Conservation (phyloP, 805 yeast species). For the Candida boidinii region DNA sequence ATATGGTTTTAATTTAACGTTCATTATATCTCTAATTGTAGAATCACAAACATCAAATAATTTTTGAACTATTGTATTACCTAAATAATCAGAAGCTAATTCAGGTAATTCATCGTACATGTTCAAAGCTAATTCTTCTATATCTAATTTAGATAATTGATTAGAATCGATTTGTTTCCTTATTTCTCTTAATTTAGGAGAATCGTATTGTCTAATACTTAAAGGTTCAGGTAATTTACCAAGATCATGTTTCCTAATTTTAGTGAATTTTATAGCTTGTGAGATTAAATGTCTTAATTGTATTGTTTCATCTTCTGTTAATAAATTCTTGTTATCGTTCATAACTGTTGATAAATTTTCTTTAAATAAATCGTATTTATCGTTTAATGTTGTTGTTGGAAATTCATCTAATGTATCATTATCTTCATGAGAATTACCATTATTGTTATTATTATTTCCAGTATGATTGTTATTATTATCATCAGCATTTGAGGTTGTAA, state of each 20-base stretch:
- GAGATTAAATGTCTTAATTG: conserved; percentile 39
- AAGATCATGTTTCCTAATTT: conserved; percentile 38
- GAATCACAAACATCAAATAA: conserved; percentile 66
- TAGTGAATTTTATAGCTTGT: conserved; percentile 33
- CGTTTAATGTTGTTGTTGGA: conserved; percentile 15
- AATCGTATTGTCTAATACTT: conserved; percentile 66
- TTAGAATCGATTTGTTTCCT: conserved; percentile 64
- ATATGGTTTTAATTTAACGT: conserved; percentile 67
- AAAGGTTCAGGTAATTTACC: conserved; percentile 76
- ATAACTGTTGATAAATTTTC: conserved; percentile 9
- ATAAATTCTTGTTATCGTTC: conserved; percentile 4
- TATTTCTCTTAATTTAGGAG: conserved; percentile 80
- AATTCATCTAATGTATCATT: conserved; percentile 8
- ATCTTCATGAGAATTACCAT: conserved; percentile 1
- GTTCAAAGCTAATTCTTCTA: conserved; percentile 74
- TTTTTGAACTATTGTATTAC: conserved; percentile 93
- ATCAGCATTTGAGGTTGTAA: neutral
- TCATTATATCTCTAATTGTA: conserved; percentile 69
- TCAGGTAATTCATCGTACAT: conserved; percentile 88
- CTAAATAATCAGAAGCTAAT: conserved; percentile 84
- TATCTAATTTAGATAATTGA: conserved; percentile 44
- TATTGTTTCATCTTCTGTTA: conserved; percentile 28
- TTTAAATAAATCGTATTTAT: conserved; percentile 13
- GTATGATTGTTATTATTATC: neutral
- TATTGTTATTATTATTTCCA: conserved; percentile 1